Conservation (phyloP, 441 rosid species). For the Pelargonium australe region DNA sequence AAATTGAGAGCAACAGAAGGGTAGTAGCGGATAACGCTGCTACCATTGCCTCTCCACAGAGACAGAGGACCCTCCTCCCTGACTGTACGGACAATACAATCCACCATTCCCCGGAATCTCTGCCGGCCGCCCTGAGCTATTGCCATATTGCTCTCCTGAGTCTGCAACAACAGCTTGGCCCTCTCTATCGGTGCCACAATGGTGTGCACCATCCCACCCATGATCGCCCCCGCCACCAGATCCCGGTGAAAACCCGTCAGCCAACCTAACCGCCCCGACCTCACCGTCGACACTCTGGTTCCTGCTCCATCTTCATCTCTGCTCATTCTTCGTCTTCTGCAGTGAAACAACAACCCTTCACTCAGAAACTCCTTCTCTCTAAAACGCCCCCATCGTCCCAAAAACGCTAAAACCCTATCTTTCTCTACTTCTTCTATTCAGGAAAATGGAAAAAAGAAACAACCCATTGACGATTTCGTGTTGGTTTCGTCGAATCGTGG, state of each 20-base stretch:
- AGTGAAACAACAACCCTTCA: neutral
- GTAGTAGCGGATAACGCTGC: conserved; percentile 79
- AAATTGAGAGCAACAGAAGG: conserved; percentile 98
- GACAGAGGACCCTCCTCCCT: conserved; percentile 79
- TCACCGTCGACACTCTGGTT: conserved; percentile 11
- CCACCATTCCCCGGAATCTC: conserved; percentile 82
- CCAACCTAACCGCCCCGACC: conserved; percentile 23
- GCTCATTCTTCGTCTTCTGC: conserved; percentile 28
- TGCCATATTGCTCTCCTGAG: conserved; percentile 90
- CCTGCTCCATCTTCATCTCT: conserved; percentile 42
- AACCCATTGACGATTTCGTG: neutral
- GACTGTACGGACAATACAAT: conserved; percentile 71
- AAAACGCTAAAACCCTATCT: neutral
- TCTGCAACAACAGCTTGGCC: conserved; percentile 77
- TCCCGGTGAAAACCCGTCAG: conserved; percentile 63
- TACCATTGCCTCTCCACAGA: conserved; percentile 95
- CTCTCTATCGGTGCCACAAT: conserved; percentile 95
- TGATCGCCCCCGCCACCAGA: conserved; percentile 79
- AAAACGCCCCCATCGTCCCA: neutral
- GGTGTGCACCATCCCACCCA: conserved; percentile 93
- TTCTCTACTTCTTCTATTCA: neutral
- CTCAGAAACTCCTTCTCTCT: neutral
- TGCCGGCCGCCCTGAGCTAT: conserved; percentile 48
- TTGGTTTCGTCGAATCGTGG: neutral
- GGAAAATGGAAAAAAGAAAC: neutral